phyloP scores from a whole-genome alignment of 2,329 filamentous ascomycete species.

The Alternaria panax region DNA sequence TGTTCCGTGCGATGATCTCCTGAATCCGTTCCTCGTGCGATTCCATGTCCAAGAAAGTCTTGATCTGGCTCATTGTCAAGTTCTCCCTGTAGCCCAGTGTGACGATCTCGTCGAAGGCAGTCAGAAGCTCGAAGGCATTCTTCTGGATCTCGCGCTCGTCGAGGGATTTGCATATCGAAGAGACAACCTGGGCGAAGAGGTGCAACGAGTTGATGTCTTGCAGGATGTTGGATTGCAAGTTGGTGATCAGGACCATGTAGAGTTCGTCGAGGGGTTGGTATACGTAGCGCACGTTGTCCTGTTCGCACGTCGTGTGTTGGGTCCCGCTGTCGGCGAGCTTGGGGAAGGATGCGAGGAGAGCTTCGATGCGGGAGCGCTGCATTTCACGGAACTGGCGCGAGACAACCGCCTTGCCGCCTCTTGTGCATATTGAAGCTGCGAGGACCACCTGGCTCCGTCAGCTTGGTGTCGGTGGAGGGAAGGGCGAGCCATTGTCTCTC shows the following conservation, averaged over 20 bases:
- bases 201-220: constrained; percentile 99
- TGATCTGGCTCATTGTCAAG: constrained; percentile 94
- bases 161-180: constrained; percentile 92
- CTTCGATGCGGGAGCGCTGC: constrained; percentile 94
- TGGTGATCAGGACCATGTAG: constrained; percentile 99
- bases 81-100: constrained; percentile 97
- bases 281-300: constrained; percentile 99
- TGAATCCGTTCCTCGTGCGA: constrained; percentile 98
- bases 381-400: constrained; percentile 98
- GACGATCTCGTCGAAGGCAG: constrained; percentile 96
- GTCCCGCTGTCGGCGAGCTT: constrained; percentile 96
- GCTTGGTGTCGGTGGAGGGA: constrained; percentile 19
- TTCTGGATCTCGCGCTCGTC: constrained; percentile 95
- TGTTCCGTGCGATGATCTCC: constrained; percentile 78
- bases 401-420: constrained; percentile 96
- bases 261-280: constrained; percentile 99
- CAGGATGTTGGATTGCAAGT: constrained; percentile 98
- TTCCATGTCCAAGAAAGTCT: constrained; percentile 99
- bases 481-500: background rate
- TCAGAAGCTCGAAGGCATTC: constrained; percentile 95
- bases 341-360: constrained; percentile 93
- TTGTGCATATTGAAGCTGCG: constrained; percentile 97
- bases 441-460: constrained; percentile 79
- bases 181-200: constrained; percentile 96
- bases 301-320: constrained; percentile 97